Percentiles rank a stretch among this genome's conserved stretches.
phyloP scores from a whole-genome alignment of 176 grass and related monocot genomes.

The Saccharum officinarum region DNA sequence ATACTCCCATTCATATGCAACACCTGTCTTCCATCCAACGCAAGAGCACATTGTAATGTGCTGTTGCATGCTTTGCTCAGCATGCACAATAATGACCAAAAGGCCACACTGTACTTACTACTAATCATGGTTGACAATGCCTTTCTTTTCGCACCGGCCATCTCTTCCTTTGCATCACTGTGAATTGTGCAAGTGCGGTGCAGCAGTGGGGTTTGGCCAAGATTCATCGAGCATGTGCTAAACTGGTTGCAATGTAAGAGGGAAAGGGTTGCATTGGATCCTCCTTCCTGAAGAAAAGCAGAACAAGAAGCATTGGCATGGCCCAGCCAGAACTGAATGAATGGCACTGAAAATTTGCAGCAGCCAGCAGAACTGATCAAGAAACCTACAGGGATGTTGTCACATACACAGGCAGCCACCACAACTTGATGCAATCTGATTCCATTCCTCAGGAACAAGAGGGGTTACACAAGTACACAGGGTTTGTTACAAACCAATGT shows the following conservation, averaged over 20 bases:
- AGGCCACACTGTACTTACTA: conserved; percentile 29
- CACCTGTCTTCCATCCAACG: conserved; percentile 29
- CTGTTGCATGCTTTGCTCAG: conserved; percentile 26
- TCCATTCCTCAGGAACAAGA: conserved; percentile 48
- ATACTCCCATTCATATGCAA: conserved; percentile 24
- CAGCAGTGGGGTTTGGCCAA: conserved; percentile 25
- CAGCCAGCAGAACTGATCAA: conserved; percentile 37
- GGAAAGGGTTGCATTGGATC: conserved; percentile 45
- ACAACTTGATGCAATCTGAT: conserved; percentile 48
- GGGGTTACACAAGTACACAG: conserved; percentile 51
- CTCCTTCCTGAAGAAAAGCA: too few species aligned
- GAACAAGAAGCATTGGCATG: conserved; percentile 32
- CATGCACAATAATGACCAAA: conserved; percentile 48
- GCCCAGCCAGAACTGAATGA: conserved; percentile 28
- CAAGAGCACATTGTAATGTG: conserved; percentile 24
- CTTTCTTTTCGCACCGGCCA: conserved; percentile 19
- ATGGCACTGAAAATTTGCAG: conserved; percentile 40
- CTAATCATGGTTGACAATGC: conserved; percentile 38
- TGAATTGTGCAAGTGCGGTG: conserved; percentile 14
- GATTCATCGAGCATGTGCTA: conserved; percentile 35
- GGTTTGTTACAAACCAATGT: conserved; percentile 44
- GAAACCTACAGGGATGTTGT: conserved; percentile 36
- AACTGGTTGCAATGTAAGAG: conserved; percentile 41
- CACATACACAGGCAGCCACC: conserved; percentile 28
- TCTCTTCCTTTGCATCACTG: conserved; percentile 16